phyloP scores from a whole-genome alignment of 805 yeast genomes.

The Wickerhamomyces chaumierensis region DNA sequence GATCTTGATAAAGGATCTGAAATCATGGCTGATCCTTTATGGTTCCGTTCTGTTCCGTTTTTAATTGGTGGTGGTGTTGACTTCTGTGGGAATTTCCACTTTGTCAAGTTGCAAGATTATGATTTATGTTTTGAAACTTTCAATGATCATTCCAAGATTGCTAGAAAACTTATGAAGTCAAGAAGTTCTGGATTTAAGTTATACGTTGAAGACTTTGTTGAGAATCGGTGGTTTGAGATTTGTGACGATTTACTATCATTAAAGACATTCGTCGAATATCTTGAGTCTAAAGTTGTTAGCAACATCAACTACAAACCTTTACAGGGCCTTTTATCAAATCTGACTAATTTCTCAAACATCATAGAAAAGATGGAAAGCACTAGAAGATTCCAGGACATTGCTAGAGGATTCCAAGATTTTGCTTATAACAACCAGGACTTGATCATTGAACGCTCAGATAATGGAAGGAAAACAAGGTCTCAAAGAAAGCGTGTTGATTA shows the following conservation, averaged over 20 bases:
- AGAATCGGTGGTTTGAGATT: conserved; percentile 19
- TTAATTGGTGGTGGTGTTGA: conserved; percentile 18
- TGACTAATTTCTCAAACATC: conserved; percentile 7
- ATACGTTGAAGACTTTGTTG: conserved; percentile 15
- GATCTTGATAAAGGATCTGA: conserved; percentile 4
- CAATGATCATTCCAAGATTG: not conserved
- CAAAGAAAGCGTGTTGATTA: conserved; percentile 6
- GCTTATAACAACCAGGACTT: not conserved
- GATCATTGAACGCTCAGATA: not conserved
- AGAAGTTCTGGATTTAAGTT: conserved; percentile 17
- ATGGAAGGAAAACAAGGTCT: conserved; percentile 9
- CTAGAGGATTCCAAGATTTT: not conserved
- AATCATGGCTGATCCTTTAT: conserved; percentile 12
- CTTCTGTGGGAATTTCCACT: not conserved
- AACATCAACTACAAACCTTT: conserved; percentile 2
- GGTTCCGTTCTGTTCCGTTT: conserved; percentile 16
- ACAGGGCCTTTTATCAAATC: conserved; percentile 6
- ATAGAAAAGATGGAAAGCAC: conserved; percentile 11
- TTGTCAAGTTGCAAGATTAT: not conserved
- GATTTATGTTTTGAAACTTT: not conserved
- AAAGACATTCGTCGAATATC: conserved; percentile 5
- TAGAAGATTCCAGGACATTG: not conserved
- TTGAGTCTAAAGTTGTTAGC: conserved; percentile 2
- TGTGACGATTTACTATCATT: conserved; percentile 10
- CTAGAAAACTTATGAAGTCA: not conserved